Evolutionary conservation across 495 filamentous ascomycete genomes (phyloP).

Genomic region (Cairneyella variabilis): DNA sequence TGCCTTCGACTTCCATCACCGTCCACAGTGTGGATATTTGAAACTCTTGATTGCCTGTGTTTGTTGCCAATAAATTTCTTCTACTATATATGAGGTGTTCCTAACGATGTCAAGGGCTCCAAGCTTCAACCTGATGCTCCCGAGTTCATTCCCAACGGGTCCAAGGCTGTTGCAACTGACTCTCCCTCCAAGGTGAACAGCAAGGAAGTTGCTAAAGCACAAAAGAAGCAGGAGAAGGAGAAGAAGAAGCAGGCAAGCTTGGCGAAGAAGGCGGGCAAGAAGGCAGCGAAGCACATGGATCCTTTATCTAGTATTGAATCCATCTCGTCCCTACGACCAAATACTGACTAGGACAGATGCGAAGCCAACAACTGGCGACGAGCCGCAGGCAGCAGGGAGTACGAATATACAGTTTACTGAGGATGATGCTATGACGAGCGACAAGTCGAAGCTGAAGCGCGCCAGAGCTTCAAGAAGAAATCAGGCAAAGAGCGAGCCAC

Average conservation of each 20-base stretch:
- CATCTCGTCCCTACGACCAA: too few relatives aligned
- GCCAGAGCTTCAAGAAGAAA: slow-evolving; percentile 15
- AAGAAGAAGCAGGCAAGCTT: slow-evolving; percentile 13
- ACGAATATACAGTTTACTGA: slow-evolving; percentile 1
- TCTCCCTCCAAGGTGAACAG: not conserved
- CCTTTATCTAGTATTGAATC: not conserved
- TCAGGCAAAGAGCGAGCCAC: slow-evolving; percentile 21
- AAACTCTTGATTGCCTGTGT: too few relatives aligned
- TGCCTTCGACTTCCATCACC: not conserved
- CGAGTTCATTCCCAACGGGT: slow-evolving; percentile 42
- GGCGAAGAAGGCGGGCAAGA: slow-evolving; percentile 15
- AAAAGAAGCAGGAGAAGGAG: slow-evolving; percentile 15
- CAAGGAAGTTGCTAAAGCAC: slow-evolving; percentile 9
- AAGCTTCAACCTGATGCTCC: slow-evolving; percentile 52
- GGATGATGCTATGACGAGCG: not conserved
- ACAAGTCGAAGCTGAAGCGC: slow-evolving; percentile 18
- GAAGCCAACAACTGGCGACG: not conserved
- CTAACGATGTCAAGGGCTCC: slow-evolving; percentile 40
- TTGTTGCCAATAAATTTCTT: too few relatives aligned
- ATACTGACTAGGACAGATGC: slow-evolving; percentile 2
- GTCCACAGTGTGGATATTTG: slow-evolving; percentile 9
- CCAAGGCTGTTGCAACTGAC: not conserved
- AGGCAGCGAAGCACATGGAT: slow-evolving; percentile 4
- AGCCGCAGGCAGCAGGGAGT: not conserved
- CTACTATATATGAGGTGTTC: slow-evolving; percentile 33